Percentiles rank a stretch among this genome's conserved stretches.
Evolutionary conservation across 108 stramenopile species (phyloP).

Genomic region (Nannochloropsis oceanica): DNA sequence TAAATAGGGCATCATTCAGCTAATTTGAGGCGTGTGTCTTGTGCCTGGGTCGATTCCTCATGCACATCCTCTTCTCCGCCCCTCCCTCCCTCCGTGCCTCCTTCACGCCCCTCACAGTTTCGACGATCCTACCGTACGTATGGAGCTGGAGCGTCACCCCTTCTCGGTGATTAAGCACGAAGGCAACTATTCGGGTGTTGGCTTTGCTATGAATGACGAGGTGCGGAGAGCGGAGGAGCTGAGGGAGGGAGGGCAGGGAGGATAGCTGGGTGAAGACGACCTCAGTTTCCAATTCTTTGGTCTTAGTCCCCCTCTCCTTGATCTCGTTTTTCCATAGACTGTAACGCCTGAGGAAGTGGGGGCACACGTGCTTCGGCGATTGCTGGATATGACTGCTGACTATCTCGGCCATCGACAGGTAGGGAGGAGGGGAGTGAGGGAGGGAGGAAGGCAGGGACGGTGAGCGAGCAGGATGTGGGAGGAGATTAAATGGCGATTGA

Average conservation of each 20-base stretch:
- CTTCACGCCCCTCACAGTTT: not conserved
- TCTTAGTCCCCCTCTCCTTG: no score
- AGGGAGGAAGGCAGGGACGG: not conserved
- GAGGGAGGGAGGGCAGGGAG: no score
- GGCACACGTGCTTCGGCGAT: constrained; percentile 31
- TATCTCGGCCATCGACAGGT: constrained; percentile 77
- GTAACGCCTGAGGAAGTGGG: constrained; percentile 37
- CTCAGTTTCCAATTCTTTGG: no score
- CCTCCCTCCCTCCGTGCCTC: not conserved
- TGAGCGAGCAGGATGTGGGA: not conserved
- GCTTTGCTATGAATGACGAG: not conserved
- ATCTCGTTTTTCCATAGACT: not conserved
- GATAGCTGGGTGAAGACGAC: no score
- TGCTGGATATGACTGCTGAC: constrained; percentile 47
- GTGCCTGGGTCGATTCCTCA: not conserved
- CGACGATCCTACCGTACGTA: not conserved
- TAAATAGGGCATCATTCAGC: no score
- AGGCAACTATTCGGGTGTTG: not conserved
- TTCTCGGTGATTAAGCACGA: not conserved
- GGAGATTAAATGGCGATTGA: not conserved
- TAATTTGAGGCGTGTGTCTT: no score
- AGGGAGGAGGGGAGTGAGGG: not conserved
- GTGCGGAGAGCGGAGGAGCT: no score
- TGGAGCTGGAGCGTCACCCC: not conserved
- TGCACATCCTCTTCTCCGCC: not conserved